Evolutionary conservation across 2,329 filamentous ascomycete genomes (phyloP), one percentile per base, ranked within the genome.

Genomic region (Alternaria incomplexa): DNA sequence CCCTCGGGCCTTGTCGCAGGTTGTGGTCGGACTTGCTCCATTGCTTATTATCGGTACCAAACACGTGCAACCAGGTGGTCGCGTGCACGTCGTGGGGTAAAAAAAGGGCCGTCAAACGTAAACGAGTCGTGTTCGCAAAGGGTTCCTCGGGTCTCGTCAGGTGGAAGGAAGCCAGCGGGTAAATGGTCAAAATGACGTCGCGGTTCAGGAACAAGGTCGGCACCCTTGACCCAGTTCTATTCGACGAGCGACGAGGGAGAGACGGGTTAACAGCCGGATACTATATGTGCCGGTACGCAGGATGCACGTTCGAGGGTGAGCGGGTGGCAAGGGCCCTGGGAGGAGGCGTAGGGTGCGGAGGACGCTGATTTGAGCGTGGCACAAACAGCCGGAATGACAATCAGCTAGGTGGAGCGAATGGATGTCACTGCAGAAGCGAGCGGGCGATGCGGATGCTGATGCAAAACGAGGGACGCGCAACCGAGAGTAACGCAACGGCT

Each of bases 11-110:
- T 46, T n/a, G 57, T 44, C n/a, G 69, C 69, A 59, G 74, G 66
- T 62, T 75, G 71, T 25, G 69, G 66, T 67, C 59, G 72, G 44
- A 71, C 68, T 60, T 59, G 70, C 53, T 77, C 73, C 76, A 78
- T 78, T 54, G 17, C 47, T 22, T 17, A 44, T 23, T 28, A 15
- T 36, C n/a, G 28, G 9, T n/a, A 32, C 25, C 30, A 47, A 28
- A 54, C 51, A 7, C 54, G 44, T 44, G 56, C 45, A 44, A 26
- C 44, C 44, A 20, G 45, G 5, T 52, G 40, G 57, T 64, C 60
- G 68, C 59, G 69, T 59, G 67, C 58, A 52, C 40, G 36, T 47
- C 45, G 51, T 57, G 47, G 61, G 47, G 61, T 36, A 50, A 56
- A 56, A 47, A 44, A 45, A 13, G 13, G 56, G 32, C 48, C 15